Evolutionary conservation across 495 filamentous ascomycete species (phyloP).

Genomic region (Penicillium pulvis): DNA sequence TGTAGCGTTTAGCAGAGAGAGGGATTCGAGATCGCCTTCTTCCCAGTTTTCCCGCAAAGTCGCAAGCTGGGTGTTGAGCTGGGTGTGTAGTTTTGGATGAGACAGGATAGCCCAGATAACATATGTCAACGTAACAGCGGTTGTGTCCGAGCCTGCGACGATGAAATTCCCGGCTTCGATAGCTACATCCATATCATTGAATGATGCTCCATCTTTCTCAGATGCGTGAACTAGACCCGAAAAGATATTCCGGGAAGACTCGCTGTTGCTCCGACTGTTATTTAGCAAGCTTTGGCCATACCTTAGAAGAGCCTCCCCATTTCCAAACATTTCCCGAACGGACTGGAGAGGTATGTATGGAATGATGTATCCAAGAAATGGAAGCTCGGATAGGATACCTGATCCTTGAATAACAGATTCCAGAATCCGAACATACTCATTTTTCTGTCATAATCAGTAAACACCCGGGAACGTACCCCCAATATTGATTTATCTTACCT

Average conservation of each 20-base stretch:
- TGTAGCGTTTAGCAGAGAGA: slow-evolving; percentile 47
- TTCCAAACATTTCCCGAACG: neutral
- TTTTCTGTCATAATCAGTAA: too few relatives aligned
- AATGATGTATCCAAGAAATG: neutral
- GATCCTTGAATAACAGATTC: neutral
- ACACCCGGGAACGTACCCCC: too few relatives aligned
- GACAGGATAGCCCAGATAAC: slow-evolving; percentile 34
- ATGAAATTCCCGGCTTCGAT: slow-evolving; percentile 26
- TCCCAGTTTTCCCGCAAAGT: slow-evolving; percentile 15
- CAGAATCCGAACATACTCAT: neutral
- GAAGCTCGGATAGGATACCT: neutral
- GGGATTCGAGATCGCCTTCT: slow-evolving; percentile 33
- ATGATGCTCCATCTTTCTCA: neutral
- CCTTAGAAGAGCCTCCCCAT: neutral
- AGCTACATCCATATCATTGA: neutral
- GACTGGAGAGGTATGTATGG: neutral
- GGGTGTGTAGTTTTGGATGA: neutral
- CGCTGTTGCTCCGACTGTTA: too few relatives aligned
- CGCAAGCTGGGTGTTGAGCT: slow-evolving; percentile 28
- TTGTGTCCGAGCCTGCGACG: slow-evolving; percentile 48
- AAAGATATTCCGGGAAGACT: neutral
- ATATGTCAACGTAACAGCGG: slow-evolving; percentile 37
- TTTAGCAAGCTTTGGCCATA: neutral
- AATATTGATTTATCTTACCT: too few relatives aligned
- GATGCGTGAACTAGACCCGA: neutral